Percentiles rank a stretch among this genome's conserved stretches.
These are phyloP conservation scores for Penicillium taxi DNA, from an alignment of 495 filamentous ascomycete genomes.

Conservation along the genomic window DNA sequence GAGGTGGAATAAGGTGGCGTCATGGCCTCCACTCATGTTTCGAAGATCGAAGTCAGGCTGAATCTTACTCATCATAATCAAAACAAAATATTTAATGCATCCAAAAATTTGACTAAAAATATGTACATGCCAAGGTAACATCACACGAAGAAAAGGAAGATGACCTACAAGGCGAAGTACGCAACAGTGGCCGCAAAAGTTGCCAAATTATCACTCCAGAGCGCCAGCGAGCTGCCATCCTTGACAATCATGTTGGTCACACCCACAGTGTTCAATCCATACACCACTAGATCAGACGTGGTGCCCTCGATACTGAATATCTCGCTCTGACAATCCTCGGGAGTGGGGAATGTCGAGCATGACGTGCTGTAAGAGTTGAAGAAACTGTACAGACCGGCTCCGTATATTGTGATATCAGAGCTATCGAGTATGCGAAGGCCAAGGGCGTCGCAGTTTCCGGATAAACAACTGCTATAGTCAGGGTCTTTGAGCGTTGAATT, in stretches of 20 bases:
- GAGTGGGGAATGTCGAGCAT: slow-evolving; percentile 40
- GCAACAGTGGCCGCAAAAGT: slow-evolving; percentile 48
- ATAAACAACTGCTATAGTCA: slow-evolving; percentile 44
- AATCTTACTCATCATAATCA: too few species aligned
- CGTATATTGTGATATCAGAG: slow-evolving; percentile 53
- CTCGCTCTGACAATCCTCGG: slow-evolving; percentile 50
- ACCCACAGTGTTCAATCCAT: slow-evolving; percentile 46
- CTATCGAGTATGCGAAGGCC: slow-evolving; percentile 58
- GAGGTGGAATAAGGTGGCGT: too few species aligned
- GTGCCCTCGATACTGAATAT: slow-evolving; percentile 51
- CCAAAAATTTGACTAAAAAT: slow-evolving; percentile 20
- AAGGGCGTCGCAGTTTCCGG: slow-evolving; percentile 53
- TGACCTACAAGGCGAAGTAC: slow-evolving; percentile 29
- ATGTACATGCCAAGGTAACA: slow-evolving; percentile 3
- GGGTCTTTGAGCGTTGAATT: slow-evolving; percentile 48
- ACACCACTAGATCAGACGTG: slow-evolving; percentile 29
- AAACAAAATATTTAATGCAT: too few species aligned
- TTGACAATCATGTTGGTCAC: slow-evolving; percentile 36
- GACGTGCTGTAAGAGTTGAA: slow-evolving; percentile 52
- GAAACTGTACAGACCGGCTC: slow-evolving; percentile 69
- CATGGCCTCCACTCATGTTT: too few species aligned
- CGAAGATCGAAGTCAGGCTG: too few species aligned
- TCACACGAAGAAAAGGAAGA: not conserved
- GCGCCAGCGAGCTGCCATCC: slow-evolving; percentile 43
- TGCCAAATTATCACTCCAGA: slow-evolving; percentile 46